Base-by-base conservation (phyloP, 2,329 filamentous ascomycete genomes). In the Lomentospora prolificans region DNA sequence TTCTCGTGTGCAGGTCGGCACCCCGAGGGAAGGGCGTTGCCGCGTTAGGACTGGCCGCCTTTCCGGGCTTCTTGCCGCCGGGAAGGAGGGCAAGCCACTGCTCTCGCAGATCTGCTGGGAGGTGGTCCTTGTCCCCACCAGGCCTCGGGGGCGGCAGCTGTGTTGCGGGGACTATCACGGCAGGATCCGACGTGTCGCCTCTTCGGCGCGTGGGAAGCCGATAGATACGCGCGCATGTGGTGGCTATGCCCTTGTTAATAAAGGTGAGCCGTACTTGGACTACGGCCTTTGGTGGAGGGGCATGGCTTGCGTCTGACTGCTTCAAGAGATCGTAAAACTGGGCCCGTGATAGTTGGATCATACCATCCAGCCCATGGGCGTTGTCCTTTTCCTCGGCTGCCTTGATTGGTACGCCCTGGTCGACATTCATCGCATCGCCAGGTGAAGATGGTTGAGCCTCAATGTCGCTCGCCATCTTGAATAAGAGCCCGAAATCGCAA, bases 401-500 rank as follows among this genome's bases (percentile, higher is more conserved):
- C 31, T 58, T 57, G 46, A 60, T 55, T 53, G 57, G 27, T 5
- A 63, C 3, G 4, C 24, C 17, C 2, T 57, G 25, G 19, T 63
- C 58, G 22, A 57, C 53, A 7, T 61, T 57, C 50, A 62, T 62
- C 2, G 7, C 41, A 41, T 59, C 57, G 8, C 30, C 17, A 3
- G 46, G 31, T 12, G 12, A 51, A 9, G 30, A n/a, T 27, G 25
- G 48, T 19, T 52, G n/a, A 24, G 51, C 10, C 8, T 22, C 52
- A 55, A 24, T 55, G 48, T 3, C 56, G 22, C 10, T 39, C 48
- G 36, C 10, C 66, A 58, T 4, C 3, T 59, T 67, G 55, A 90
- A 75, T n/a, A 95, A 68, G 31, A 74, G 72, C 64, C 90, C 85
- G 79, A 90, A 96, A 64, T 95, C 89, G 69, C 89, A 96, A 8